phyloP scores from a whole-genome alignment of 768 basidiomycete genomes.

The Omphalotus guepiniiformis region DNA sequence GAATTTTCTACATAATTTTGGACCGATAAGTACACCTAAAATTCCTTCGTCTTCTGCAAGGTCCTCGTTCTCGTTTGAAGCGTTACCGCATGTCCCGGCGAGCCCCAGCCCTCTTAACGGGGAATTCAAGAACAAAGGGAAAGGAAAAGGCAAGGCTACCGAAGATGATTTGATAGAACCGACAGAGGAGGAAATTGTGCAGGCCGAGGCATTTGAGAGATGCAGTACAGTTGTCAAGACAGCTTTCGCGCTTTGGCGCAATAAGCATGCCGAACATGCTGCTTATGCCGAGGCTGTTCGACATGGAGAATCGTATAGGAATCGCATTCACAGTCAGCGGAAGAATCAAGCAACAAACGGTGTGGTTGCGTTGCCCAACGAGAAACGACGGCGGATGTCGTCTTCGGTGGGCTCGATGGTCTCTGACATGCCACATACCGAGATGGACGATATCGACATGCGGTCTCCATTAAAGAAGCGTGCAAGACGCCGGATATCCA shows the following conservation, averaged over 20 bases:
- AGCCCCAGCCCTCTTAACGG: conserved; percentile 12
- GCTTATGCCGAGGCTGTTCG: conserved; percentile 61
- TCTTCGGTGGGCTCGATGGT: too few species aligned
- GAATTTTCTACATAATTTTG: too few species aligned
- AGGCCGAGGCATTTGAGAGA: conserved; percentile 38
- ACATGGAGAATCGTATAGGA: conserved; percentile 58
- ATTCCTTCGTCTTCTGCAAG: neutral
- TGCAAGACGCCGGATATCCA: conserved; percentile 32
- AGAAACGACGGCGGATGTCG: too few species aligned
- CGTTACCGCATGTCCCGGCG: neutral
- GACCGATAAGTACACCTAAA: neutral
- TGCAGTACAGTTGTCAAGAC: conserved; percentile 36
- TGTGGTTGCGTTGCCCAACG: too few species aligned
- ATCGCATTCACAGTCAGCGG: too few species aligned
- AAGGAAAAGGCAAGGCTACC: conserved; percentile 27
- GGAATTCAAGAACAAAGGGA: conserved; percentile 19
- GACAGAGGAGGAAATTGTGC: conserved; percentile 30
- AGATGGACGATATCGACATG: neutral
- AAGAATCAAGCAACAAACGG: too few species aligned
- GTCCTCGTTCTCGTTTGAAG: neutral
- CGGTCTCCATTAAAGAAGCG: conserved; percentile 29
- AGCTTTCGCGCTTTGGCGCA: conserved; percentile 43
- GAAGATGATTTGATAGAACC: conserved; percentile 29
- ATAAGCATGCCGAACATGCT: conserved; percentile 37
- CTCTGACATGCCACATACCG: too few species aligned